Percentiles rank a stretch among this genome's conserved stretches.
These are phyloP conservation scores for Orbilia javanica DNA, from an alignment of 2,329 filamentous ascomycete genomes.

Conservation along the genomic window DNA sequence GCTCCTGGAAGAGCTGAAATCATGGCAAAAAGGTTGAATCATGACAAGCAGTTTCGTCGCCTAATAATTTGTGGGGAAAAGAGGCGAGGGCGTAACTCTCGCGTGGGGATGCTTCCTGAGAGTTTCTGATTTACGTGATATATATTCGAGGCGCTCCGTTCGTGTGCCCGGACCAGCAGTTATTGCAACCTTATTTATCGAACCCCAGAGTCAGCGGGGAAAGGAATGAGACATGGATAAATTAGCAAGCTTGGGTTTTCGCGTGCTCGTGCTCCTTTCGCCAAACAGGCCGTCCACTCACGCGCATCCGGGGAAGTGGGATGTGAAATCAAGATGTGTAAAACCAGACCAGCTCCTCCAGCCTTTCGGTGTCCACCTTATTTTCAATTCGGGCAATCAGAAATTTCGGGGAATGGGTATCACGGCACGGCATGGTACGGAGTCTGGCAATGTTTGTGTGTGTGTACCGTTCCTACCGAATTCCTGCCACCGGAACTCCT, in stretches of 20 bases:
- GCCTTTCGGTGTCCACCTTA: slow-evolving; percentile 14
- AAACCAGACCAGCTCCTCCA: slow-evolving; percentile 24
- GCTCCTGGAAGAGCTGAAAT: slow-evolving; percentile 5
- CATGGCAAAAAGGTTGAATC: slow-evolving; percentile 19
- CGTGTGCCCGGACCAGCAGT: slow-evolving; percentile 3
- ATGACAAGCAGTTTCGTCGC: slow-evolving; percentile 36
- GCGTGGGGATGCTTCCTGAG: slow-evolving; percentile 47
- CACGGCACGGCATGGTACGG: slow-evolving; percentile 48
- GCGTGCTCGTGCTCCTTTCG: slow-evolving; percentile 51
- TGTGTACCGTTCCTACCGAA: slow-evolving; percentile 42
- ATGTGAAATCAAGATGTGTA: slow-evolving; percentile 35
- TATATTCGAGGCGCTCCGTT: slow-evolving; percentile 47
- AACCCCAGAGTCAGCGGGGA: slow-evolving; percentile 28
- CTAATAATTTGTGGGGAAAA: slow-evolving; percentile 33
- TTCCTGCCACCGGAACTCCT: slow-evolving; percentile 45
- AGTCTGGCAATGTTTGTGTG: background rate
- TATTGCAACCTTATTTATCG: slow-evolving; percentile 39
- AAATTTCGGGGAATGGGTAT: slow-evolving; percentile 43
- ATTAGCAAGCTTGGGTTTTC: slow-evolving; percentile 6
- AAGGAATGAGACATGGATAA: slow-evolving; percentile 45
- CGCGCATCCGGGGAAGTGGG: slow-evolving; percentile 58
- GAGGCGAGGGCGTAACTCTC: slow-evolving; percentile 12
- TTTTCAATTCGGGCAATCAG: slow-evolving; percentile 36
- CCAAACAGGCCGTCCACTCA: slow-evolving; percentile 46
- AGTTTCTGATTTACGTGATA: slow-evolving; percentile 48